phyloP scores from a whole-genome alignment of 2,329 filamentous ascomycete species.

The Phaeomoniella chlamydospora region DNA sequence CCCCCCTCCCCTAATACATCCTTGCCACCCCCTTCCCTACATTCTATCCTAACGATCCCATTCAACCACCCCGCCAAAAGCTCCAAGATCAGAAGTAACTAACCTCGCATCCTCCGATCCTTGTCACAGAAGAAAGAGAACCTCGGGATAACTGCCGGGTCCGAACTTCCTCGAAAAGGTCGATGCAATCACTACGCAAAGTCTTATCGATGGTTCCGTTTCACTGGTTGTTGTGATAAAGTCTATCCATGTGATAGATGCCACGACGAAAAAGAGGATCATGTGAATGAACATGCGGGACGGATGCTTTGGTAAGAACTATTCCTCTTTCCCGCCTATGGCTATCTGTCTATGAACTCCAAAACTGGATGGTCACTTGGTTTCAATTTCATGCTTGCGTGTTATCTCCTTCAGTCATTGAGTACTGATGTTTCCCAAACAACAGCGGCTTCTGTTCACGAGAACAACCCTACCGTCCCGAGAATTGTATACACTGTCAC shows the following conservation, averaged over 20 bases:
- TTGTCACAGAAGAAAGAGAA: constrained; percentile 36
- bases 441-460: constrained; percentile 41
- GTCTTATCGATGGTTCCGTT: constrained; percentile 38
- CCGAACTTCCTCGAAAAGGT: constrained; percentile 37
- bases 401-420: constrained; percentile 1
- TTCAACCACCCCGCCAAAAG: too few species aligned
- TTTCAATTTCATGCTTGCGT: neutral
- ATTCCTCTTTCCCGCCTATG: constrained; percentile 3
- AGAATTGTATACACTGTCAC: constrained; percentile 62
- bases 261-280: constrained; percentile 57
- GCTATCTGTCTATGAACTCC: neutral
- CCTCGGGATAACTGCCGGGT: constrained; percentile 38
- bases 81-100: too few species aligned
- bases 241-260: constrained; percentile 51
- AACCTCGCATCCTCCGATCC: too few species aligned
- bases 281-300: constrained; percentile 68
- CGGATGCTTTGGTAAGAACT: constrained; percentile 56
- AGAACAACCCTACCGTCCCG: constrained; percentile 65
- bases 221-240: constrained; percentile 35
- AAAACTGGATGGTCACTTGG: neutral
- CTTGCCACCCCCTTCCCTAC: too few species aligned
- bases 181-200: constrained; percentile 40
- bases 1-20: too few species aligned
- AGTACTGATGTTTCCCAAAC: neutral
- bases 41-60: too few species aligned